Evolutionary conservation across 2,329 filamentous ascomycete genomes (phyloP).

Genomic region (Dothistroma septosporum): DNA sequence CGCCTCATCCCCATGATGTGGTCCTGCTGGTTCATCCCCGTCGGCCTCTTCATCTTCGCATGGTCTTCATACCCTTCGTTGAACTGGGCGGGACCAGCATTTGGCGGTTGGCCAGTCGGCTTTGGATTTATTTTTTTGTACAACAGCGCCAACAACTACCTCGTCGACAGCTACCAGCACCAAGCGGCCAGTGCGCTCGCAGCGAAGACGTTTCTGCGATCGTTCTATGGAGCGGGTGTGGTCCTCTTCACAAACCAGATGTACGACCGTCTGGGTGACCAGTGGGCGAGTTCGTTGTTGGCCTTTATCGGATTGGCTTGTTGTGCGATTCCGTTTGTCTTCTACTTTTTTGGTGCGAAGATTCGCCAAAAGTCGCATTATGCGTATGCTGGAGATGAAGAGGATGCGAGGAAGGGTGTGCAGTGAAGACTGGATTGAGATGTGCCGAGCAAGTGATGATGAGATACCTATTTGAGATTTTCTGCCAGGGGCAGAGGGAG

Average conservation of each 20-base stretch:
- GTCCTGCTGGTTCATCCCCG: constrained; percentile 56
- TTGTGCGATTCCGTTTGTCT: constrained; percentile 53
- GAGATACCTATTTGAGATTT: not conserved
- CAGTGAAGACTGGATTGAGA: constrained; percentile 12
- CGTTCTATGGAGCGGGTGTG: constrained; percentile 17
- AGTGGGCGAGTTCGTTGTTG: constrained; percentile 45
- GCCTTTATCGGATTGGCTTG: constrained; percentile 42
- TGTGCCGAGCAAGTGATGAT: not conserved
- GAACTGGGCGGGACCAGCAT: constrained; percentile 63
- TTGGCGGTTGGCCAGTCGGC: constrained; percentile 32
- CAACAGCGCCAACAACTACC: constrained; percentile 41
- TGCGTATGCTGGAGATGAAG: constrained; percentile 61
- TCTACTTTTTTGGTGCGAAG: constrained; percentile 69
- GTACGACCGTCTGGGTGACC: constrained; percentile 42
- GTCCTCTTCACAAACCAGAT: constrained; percentile 36
- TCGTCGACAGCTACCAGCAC: constrained; percentile 63
- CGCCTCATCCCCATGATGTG: constrained; percentile 69
- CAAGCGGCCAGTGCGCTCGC: constrained; percentile 56
- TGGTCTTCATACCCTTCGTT: constrained; percentile 64
- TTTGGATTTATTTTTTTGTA: constrained; percentile 35
- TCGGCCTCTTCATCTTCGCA: constrained; percentile 64
- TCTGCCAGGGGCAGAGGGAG: not conserved
- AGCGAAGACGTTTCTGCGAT: constrained; percentile 28
- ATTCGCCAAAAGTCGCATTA: constrained; percentile 69
- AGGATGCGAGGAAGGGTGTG: constrained; percentile 33